phyloP scores from a whole-genome alignment of 2,329 filamentous ascomycete genomes.

The Fusarium hainanense region DNA sequence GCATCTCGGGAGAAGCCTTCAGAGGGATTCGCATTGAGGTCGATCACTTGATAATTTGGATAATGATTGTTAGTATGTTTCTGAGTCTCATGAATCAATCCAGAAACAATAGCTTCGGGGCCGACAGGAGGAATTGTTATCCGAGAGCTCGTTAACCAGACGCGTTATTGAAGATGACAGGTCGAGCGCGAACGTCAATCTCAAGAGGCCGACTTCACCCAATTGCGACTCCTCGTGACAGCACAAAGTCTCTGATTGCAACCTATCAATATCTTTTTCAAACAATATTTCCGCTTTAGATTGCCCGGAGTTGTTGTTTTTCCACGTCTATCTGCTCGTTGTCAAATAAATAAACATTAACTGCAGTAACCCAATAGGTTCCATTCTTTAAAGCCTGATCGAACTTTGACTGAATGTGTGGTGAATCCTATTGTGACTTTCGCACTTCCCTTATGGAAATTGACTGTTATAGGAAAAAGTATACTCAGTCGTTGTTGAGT shows the following conservation, averaged over 20 bases:
- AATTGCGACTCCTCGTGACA: neutral
- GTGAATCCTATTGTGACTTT: neutral
- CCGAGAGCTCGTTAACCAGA: neutral
- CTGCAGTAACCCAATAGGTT: too few species aligned
- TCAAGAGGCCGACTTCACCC: neutral
- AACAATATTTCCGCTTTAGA: neutral
- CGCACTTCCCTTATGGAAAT: neutral
- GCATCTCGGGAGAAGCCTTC: neutral
- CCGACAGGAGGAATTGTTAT: neutral
- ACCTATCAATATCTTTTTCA: neutral
- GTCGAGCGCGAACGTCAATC: too few species aligned
- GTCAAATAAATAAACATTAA: too few species aligned
- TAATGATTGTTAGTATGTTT: neutral
- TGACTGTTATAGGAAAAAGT: neutral
- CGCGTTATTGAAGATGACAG: too few species aligned
- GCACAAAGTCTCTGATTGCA: neutral
- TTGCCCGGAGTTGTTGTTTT: neutral
- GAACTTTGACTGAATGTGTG: neutral
- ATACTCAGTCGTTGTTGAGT: neutral
- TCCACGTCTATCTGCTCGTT: too few species aligned
- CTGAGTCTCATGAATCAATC: fast-evolving
- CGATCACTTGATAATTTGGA: neutral
- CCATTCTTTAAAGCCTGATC: neutral
- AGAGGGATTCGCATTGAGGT: too few species aligned
- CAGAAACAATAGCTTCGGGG: fast-evolving